Conservation (phyloP, 257 asterid genomes). For the Solanum chmielewskii region DNA sequence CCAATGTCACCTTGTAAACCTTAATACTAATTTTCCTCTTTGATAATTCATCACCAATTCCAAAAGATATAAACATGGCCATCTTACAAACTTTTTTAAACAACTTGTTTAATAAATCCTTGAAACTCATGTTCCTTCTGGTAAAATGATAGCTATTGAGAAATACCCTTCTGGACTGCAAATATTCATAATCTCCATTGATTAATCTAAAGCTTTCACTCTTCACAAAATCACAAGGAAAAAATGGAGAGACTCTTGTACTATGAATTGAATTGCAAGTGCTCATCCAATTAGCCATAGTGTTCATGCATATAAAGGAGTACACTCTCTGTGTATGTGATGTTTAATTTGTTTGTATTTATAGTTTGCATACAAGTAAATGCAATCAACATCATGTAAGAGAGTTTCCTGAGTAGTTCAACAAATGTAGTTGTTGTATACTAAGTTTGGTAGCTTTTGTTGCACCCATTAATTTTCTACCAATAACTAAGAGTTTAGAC, state of each 20-base stretch:
- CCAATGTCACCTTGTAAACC: slow-evolving; percentile 19
- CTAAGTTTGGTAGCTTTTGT: slow-evolving; percentile 23
- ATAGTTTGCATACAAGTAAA: neutral
- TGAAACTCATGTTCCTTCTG: slow-evolving; percentile 4
- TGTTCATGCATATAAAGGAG: neutral
- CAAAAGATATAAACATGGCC: neutral
- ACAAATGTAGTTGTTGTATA: neutral
- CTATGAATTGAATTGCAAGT: neutral
- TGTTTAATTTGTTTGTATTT: neutral
- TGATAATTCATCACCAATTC: neutral
- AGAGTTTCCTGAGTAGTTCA: slow-evolving; percentile 12
- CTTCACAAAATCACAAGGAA: slow-evolving; percentile 8
- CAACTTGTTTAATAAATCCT: slow-evolving; percentile 11
- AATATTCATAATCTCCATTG: slow-evolving; percentile 14
- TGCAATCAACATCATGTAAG: neutral
- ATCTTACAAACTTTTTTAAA: neutral
- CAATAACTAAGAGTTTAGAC: neutral
- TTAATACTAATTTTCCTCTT: slow-evolving; percentile 10
- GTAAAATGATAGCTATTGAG: slow-evolving; percentile 32
- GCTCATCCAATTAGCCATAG: neutral
- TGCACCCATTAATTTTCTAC: slow-evolving; percentile 6
- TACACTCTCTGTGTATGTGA: neutral
- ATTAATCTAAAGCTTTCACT: neutral
- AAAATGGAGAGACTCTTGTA: neutral
- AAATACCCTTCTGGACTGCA: slow-evolving; percentile 32